Conservation (phyloP, 1,284 basidiomycete genomes). For the Ustilago bromivora region DNA sequence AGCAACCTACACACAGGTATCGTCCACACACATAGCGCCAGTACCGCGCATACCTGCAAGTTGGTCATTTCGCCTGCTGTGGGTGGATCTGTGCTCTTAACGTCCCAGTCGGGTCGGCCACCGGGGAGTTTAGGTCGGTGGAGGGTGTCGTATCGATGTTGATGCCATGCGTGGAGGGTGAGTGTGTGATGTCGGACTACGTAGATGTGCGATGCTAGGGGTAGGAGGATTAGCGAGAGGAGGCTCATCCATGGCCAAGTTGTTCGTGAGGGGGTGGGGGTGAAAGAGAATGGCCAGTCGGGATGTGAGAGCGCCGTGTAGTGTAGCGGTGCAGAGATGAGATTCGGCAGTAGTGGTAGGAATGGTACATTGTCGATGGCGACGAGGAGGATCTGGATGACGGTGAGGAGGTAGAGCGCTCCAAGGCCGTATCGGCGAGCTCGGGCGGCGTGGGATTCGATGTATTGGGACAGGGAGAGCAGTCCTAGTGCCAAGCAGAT, state of each 20-base stretch:
- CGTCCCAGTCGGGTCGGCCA: constrained; percentile 47
- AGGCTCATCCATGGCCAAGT: background rate
- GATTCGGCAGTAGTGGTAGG: constrained; percentile 23
- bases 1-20: constrained; percentile 46
- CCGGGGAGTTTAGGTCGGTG: constrained; percentile 37
- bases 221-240: constrained; percentile 18
- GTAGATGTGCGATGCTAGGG: constrained; percentile 33
- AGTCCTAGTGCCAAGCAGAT: constrained; percentile 41
- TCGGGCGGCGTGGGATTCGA: constrained; percentile 35
- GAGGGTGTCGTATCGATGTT: constrained; percentile 38
- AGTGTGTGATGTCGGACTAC: constrained; percentile 39
- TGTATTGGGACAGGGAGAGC: constrained; percentile 40
- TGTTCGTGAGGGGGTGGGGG: constrained; percentile 3
- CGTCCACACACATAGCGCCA: constrained; percentile 41
- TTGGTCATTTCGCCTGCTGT: constrained; percentile 26
- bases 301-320: constrained; percentile 15
- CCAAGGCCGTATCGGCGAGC: constrained; percentile 33
- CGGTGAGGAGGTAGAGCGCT: constrained; percentile 4
- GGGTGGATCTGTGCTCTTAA: constrained; percentile 18
- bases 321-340: constrained; percentile 15
- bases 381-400: constrained; percentile 13
- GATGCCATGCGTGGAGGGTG: constrained; percentile 34
- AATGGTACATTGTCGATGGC: constrained; percentile 29
- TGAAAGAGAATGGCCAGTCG: constrained; percentile 25
- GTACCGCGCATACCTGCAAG: constrained; percentile 40